A percentile compares a stretch with the other conserved stretches of the same genome.
Conservation (phyloP, 2,329 filamentous ascomycete genomes). For the Simplicillium aogashimaense region DNA sequence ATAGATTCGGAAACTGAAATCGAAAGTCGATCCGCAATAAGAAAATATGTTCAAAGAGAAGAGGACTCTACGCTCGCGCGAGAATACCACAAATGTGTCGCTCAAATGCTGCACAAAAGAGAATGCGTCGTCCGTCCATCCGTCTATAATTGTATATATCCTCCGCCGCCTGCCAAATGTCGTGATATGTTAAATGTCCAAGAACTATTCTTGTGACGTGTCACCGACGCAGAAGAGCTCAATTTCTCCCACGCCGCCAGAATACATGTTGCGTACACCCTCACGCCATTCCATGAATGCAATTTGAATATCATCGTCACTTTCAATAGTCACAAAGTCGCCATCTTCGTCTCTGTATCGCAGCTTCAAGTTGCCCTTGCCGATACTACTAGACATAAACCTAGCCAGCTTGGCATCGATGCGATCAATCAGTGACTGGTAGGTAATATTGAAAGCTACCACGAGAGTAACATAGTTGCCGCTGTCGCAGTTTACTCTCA, state of each 20-base stretch:
- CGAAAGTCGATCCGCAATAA: not conserved
- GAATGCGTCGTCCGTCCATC: too few relatives aligned
- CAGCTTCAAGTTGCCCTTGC: constrained; percentile 71
- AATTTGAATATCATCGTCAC: constrained; percentile 91
- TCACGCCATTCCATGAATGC: constrained; percentile 94
- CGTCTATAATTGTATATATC: too few relatives aligned
- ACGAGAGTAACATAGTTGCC: constrained; percentile 93
- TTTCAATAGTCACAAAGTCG: constrained; percentile 87
- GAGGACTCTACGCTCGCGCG: not conserved
- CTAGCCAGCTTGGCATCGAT: constrained; percentile 91
- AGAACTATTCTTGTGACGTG: too few relatives aligned
- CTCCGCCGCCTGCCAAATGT: not conserved
- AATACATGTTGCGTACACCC: constrained; percentile 43
- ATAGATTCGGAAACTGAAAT: not conserved
- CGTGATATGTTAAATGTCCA: not conserved
- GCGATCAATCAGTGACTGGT: constrained; percentile 84
- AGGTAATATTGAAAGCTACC: constrained; percentile 89
- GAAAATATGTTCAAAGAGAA: constrained; percentile 1
- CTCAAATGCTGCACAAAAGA: too few relatives aligned
- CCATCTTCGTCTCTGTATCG: constrained; percentile 89
- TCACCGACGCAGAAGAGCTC: constrained; percentile 66
- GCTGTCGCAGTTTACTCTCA: constrained; percentile 81
- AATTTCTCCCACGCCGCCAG: constrained; percentile 76
- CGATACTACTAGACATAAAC: constrained; percentile 76
- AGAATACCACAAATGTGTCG: not conserved